These are phyloP conservation scores for Mycosphaerella sp. DNA, from an alignment of 2,329 filamentous ascomycete species.

Conservation along the genomic window DNA sequence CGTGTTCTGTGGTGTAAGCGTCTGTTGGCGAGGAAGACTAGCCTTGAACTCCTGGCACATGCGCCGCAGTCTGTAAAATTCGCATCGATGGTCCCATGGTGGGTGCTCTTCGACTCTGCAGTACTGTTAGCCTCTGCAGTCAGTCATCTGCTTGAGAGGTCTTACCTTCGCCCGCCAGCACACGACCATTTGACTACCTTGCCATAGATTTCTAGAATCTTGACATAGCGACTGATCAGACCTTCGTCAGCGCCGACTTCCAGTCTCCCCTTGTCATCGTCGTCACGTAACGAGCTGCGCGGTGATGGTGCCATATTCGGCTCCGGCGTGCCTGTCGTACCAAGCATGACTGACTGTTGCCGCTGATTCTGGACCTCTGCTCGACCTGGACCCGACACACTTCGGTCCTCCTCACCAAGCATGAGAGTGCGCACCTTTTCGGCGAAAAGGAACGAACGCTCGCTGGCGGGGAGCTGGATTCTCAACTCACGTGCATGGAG, in stretches of 20 bases:
- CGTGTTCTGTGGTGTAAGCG: slow-evolving; percentile 56
- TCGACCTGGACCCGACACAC: slow-evolving; percentile 32
- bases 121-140: neutral
- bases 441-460: slow-evolving; percentile 58
- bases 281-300: slow-evolving; percentile 16
- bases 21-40: slow-evolving; percentile 52
- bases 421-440: slow-evolving; percentile 51
- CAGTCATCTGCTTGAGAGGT: neutral
- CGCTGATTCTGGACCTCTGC: slow-evolving; percentile 39
- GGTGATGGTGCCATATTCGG: slow-evolving; percentile 18
- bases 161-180: slow-evolving; percentile 51
- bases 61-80: slow-evolving; percentile 50
- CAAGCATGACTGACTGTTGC: slow-evolving; percentile 43
- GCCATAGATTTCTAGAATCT: slow-evolving; percentile 51
- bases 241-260: slow-evolving; percentile 48
- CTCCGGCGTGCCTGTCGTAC: slow-evolving; percentile 22
- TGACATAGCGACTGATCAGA: slow-evolving; percentile 47
- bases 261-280: slow-evolving; percentile 45
- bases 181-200: slow-evolving; percentile 53
- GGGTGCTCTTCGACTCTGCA: slow-evolving; percentile 46
- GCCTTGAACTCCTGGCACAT: slow-evolving; percentile 51
- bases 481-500: slow-evolving; percentile 55
- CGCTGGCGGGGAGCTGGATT: slow-evolving; percentile 63
- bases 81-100: slow-evolving; percentile 55
- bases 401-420: slow-evolving; percentile 41